A percentile compares a stretch with the other conserved stretches of the same genome.
phyloP scores from a whole-genome alignment of 768 basidiomycete genomes.

The Lyophyllum decastes region DNA sequence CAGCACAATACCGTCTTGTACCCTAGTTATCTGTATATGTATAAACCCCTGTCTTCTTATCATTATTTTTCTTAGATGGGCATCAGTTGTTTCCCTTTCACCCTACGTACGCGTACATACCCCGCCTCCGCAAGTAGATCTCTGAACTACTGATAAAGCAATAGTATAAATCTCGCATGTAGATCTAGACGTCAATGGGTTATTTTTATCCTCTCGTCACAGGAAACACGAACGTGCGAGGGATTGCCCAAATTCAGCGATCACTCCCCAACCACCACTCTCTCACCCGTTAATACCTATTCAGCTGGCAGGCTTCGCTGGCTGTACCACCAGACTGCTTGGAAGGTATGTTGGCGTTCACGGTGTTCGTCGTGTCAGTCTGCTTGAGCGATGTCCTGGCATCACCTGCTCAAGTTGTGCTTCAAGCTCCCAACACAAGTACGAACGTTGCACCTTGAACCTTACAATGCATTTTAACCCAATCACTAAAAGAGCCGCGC shows the following conservation, averaged over 20 bases:
- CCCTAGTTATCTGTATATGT: constrained; percentile 17
- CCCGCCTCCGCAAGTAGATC: neutral
- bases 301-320: neutral
- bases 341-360: constrained; percentile 12
- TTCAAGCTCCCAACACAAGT: constrained; percentile 33
- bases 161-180: neutral
- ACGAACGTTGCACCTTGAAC: constrained; percentile 17
- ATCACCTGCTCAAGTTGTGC: constrained; percentile 41
- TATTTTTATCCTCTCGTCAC: neutral
- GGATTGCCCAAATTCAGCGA: constrained; percentile 15
- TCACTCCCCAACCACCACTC: constrained; percentile 15
- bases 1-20: constrained; percentile 15
- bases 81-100: neutral
- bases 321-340: neutral
- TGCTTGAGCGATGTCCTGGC: constrained; percentile 27
- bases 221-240: constrained; percentile 35
- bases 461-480: neutral
- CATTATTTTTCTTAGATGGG: constrained; percentile 13
- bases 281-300: constrained; percentile 6
- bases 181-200: neutral
- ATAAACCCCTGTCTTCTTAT: constrained; percentile 8
- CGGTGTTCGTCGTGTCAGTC: constrained; percentile 23
- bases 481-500: constrained; percentile 36
- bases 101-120: neutral
- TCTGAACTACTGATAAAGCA: neutral